Percentiles rank a stretch among this genome's conserved stretches.
Conservation (phyloP, 1,139 yeast genomes). For the Candida sanyaensis region DNA sequence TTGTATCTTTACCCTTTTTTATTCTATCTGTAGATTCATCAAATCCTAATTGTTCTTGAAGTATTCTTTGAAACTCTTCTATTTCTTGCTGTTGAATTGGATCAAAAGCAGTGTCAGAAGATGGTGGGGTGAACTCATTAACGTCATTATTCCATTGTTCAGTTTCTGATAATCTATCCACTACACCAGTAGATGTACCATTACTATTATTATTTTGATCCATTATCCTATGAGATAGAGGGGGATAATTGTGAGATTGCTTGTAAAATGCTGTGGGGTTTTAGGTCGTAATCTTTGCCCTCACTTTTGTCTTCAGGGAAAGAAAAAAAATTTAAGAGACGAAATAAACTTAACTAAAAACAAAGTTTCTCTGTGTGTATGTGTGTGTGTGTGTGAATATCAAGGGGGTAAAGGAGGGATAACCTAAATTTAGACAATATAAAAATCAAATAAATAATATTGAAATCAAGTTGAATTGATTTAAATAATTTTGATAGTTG, state of each 20-base stretch:
- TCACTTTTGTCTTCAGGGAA: too few relatives aligned
- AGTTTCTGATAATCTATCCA: conserved; percentile 1
- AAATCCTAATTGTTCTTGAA: not conserved
- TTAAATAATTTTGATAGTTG: not conserved
- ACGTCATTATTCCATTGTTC: conserved; percentile 3
- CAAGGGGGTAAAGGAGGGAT: too few relatives aligned
- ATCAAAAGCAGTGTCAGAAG: conserved; percentile 2
- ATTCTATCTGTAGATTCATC: not conserved
- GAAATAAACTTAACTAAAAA: too few relatives aligned
- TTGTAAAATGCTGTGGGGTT: not conserved
- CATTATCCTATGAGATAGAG: not conserved
- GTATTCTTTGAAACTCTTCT: conserved; percentile 3
- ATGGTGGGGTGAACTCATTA: not conserved
- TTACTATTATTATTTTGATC: not conserved
- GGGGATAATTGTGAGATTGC: not conserved
- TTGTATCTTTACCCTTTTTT: not conserved
- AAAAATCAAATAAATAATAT: not conserved
- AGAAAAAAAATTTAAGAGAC: too few relatives aligned
- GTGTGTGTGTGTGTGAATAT: too few relatives aligned
- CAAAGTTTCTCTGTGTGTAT: too few relatives aligned
- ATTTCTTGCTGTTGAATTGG: conserved; percentile 6
- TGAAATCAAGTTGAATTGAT: conserved; percentile 4
- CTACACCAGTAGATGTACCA: not conserved
- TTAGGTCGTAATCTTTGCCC: too few relatives aligned
- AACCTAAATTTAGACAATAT: not conserved